These are phyloP conservation scores for Lactarius tabidus DNA, from an alignment of 768 basidiomycete genomes.

Conservation along the genomic window DNA sequence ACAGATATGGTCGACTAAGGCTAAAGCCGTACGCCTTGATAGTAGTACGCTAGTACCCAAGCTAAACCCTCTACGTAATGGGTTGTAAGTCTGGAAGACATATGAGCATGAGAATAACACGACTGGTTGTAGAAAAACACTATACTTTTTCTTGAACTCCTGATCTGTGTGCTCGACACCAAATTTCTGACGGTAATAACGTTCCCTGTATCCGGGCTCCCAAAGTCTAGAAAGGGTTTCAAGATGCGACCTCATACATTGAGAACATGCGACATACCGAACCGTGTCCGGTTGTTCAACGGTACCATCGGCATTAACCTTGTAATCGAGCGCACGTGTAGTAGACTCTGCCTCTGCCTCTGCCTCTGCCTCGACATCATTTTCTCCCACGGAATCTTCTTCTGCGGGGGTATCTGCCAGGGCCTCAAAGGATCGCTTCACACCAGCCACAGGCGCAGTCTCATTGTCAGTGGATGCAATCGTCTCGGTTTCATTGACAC, in stretches of 20 bases:
- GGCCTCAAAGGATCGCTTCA: conserved; percentile 46
- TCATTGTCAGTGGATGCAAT: conserved; percentile 23
- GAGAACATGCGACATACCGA: conserved; percentile 52
- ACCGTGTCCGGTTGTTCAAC: conserved; percentile 94
- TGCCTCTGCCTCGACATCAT: conserved; percentile 26
- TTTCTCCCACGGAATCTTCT: conserved; percentile 31
- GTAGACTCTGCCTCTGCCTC: conserved; percentile 32
- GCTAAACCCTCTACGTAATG: conserved; percentile 90
- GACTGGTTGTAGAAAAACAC: not conserved
- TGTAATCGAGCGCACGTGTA: conserved; percentile 51
- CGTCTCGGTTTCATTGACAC: conserved; percentile 13
- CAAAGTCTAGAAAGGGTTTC: conserved; percentile 58
- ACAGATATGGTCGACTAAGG: not conserved
- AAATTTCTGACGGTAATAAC: conserved; percentile 95
- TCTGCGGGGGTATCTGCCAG: conserved; percentile 6
- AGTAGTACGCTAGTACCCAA: conserved; percentile 97
- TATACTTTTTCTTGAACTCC: conserved; percentile 71
- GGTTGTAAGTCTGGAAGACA: conserved; percentile 57
- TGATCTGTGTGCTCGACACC: conserved; percentile 64
- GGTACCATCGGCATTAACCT: conserved; percentile 86
- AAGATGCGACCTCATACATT: conserved; percentile 17
- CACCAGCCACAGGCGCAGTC: conserved; percentile 29
- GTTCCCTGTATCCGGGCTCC: conserved; percentile 93
- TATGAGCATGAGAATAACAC: conserved; percentile 17
- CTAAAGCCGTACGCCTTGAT: conserved; percentile 76